phyloP scores from a whole-genome alignment of 2,329 filamentous ascomycete genomes.

The Beauveria pseudobassiana region DNA sequence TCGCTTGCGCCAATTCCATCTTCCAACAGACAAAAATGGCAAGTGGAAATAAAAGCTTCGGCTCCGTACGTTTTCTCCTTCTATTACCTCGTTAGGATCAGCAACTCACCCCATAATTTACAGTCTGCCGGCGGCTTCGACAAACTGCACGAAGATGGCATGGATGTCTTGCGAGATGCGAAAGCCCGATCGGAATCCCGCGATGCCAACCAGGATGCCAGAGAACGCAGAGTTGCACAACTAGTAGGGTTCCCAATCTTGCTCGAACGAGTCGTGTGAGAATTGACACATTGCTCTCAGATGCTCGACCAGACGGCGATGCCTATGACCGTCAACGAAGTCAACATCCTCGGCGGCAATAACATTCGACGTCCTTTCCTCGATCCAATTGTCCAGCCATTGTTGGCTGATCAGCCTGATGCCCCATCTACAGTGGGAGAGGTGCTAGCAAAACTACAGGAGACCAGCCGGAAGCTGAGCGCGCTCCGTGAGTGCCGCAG shows the following conservation, averaged over 20 bases:
- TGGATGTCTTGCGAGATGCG: slow-evolving; percentile 31
- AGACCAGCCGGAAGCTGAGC: slow-evolving; percentile 65
- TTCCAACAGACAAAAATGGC: background rate
- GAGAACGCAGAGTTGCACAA: slow-evolving; percentile 30
- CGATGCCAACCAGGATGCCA: slow-evolving; percentile 31
- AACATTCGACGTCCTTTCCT: slow-evolving; percentile 83
- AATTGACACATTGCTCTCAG: slow-evolving; percentile 16
- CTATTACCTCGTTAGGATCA: slow-evolving; percentile 4
- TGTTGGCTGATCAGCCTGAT: slow-evolving; percentile 62
- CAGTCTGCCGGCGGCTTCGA: slow-evolving; percentile 30
- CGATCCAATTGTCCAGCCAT: slow-evolving; percentile 68
- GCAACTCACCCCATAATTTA: background rate
- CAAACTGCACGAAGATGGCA: slow-evolving; percentile 33
- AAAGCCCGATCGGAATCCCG: slow-evolving; percentile 29
- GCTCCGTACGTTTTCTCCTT: slow-evolving; percentile 12
- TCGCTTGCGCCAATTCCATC: background rate
- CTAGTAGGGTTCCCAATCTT: slow-evolving; percentile 20
- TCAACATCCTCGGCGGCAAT: slow-evolving; percentile 73
- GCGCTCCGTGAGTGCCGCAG: slow-evolving; percentile 59
- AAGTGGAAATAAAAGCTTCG: background rate
- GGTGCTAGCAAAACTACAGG: slow-evolving; percentile 64
- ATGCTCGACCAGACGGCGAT: slow-evolving; percentile 69
- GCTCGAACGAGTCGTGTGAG: background rate
- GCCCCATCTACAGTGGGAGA: slow-evolving; percentile 71
- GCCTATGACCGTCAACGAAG: slow-evolving; percentile 78